phyloP scores from a whole-genome alignment of 306 rosid genomes.

The Rubus idaeus region DNA sequence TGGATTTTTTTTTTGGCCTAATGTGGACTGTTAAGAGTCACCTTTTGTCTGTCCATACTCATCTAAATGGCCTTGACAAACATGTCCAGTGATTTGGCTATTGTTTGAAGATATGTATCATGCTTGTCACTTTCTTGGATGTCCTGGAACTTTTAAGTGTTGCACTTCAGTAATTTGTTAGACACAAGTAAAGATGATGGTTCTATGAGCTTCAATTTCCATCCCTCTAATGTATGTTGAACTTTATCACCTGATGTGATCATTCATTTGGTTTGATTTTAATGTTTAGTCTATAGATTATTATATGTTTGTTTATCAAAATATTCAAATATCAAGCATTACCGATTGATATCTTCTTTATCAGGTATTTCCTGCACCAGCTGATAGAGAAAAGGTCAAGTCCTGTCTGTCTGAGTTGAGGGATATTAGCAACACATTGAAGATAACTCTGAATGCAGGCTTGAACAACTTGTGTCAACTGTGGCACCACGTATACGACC shows the following conservation, averaged over 20 bases:
- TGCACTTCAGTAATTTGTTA: no score
- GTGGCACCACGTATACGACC: constrained; percentile 82
- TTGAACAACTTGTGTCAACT: constrained; percentile 78
- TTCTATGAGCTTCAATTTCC: neutral
- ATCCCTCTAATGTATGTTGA: neutral
- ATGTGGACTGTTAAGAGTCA: no score
- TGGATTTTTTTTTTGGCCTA: neutral
- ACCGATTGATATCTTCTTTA: constrained; percentile 18
- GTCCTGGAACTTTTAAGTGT: neutral
- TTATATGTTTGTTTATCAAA: neutral
- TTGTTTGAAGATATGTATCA: neutral
- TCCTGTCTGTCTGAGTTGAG: constrained; percentile 91
- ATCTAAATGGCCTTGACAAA: neutral
- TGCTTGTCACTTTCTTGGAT: neutral
- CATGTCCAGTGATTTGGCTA: neutral
- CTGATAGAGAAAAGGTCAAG: constrained; percentile 81
- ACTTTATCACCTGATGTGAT: neutral
- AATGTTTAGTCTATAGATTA: neutral
- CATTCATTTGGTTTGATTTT: neutral
- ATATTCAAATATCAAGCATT: neutral
- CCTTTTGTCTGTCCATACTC: neutral
- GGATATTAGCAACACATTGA: constrained; percentile 83
- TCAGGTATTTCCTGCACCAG: constrained; percentile 81
- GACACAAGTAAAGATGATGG: neutral
- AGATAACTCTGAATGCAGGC: constrained; percentile 73